Base-by-base conservation (phyloP, 768 basidiomycete genomes). In the Leccinum incarnatum region DNA sequence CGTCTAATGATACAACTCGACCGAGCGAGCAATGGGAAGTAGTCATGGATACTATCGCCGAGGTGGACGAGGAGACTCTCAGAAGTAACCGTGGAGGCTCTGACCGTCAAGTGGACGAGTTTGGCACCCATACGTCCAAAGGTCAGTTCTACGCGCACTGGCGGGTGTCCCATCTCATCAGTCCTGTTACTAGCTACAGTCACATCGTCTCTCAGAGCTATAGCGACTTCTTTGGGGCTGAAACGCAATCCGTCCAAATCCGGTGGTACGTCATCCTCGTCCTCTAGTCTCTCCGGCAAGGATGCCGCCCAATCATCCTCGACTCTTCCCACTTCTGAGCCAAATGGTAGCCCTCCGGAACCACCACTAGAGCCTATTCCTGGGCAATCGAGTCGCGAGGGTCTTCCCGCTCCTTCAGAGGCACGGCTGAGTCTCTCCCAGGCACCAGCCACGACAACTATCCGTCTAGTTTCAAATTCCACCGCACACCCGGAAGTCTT, bases 11-110 rank as follows among this genome's bases (percentile, higher is more conserved):
- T 40, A 67, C 77, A 58, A 75, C 84, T 10, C 80, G 88, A 46
- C 87, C 88, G 0, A 89, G 89, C 66, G 88, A 90, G 65, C 86
- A 88, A 65, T 93, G 92, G 90, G 89, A 91, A 67, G 76, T 93
- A 59, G 83, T 92, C n/a, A 91, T 93, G 86, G 91, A 93, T 55
- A 83, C 83, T 58, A 92, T 89, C 37, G 76, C 82, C 53, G 90
- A 92, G 58, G 72, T 78, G 17, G 86, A 88, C 36, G 88, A 89
- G 61, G 69, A 68, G 40, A 62, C 67, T 5, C 67, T 73, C 15
- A 66, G 74, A 66, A 61, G 80, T 77, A 34, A 79, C 77, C 6
- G 79, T 77, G 67, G 84, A 79, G 62, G 59, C 57, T 50, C 67
- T 42, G 62, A 71, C 61, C 65, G 75, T 54, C 68, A 67, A 40